A percentile compares a stretch with the other conserved stretches of the same genome.
phyloP scores from a whole-genome alignment of 2,329 filamentous ascomycete species.

The Coniochaeta sp. region DNA sequence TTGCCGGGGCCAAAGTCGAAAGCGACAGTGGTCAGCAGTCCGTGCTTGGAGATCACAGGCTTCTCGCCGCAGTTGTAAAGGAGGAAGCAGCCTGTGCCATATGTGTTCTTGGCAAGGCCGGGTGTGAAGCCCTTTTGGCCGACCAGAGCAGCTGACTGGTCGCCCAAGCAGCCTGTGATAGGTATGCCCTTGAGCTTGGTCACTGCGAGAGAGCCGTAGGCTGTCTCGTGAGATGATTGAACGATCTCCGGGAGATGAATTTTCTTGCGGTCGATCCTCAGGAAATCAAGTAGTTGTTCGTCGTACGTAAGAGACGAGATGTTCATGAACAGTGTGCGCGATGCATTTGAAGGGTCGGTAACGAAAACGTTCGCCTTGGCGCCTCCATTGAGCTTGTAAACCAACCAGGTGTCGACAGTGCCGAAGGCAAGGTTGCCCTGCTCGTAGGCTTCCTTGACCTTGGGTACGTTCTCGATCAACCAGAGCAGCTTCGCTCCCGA shows the following conservation, averaged over 20 bases:
- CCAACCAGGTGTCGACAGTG: constrained; percentile 73
- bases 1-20: constrained; percentile 64
- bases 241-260: constrained; percentile 70
- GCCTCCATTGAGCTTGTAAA: constrained; percentile 72
- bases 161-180: constrained; percentile 72
- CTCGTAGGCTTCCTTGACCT: constrained; percentile 64
- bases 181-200: constrained; percentile 58
- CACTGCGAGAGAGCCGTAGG: constrained; percentile 56
- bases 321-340: constrained; percentile 83
- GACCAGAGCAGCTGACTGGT: constrained; percentile 75
- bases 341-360: constrained; percentile 77
- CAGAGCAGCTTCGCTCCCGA: constrained; percentile 73
- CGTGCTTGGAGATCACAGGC: constrained; percentile 71
- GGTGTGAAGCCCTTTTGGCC: constrained; percentile 72
- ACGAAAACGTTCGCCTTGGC: constrained; percentile 58
- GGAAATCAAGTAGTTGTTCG: constrained; percentile 65
- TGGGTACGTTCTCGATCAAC: constrained; percentile 61
- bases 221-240: constrained; percentile 60
- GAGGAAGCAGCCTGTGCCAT: constrained; percentile 78
- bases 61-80: constrained; percentile 76
- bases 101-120: constrained; percentile 77
- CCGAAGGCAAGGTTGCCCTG: constrained; percentile 66
- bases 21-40: constrained; percentile 68
- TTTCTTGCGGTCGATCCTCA: constrained; percentile 62
- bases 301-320: constrained; percentile 69